Conservation (phyloP, 2,329 filamentous ascomycete genomes). For the Epichloe sp. region DNA sequence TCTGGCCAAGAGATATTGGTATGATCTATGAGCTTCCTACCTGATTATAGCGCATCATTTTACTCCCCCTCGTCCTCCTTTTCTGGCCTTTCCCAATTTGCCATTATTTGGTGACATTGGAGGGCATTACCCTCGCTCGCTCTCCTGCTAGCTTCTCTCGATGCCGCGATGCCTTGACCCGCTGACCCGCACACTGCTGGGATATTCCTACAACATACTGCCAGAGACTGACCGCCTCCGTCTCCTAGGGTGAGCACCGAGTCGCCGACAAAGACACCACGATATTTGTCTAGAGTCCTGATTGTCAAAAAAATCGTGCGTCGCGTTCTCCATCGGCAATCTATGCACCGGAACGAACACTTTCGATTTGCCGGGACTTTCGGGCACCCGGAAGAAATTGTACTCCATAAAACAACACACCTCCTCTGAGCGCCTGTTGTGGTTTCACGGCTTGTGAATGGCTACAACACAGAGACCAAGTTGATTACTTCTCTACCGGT, state of each 20-base stretch:
- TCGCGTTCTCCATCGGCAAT: not conserved
- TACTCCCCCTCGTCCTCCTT: too few species aligned
- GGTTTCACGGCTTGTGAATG: constrained; percentile 1
- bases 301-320: not conserved
- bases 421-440: not conserved
- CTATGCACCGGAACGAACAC: not conserved
- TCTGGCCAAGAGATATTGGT: not conserved
- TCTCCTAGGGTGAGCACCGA: not conserved
- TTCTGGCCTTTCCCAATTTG: not conserved
- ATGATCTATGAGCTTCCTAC: not conserved
- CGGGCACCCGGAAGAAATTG: not conserved
- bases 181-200: not conserved
- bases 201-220: not conserved
- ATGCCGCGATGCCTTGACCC: not conserved
- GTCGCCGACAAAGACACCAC: not conserved
- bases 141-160: not conserved
- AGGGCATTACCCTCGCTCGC: not conserved
- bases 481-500: not conserved
- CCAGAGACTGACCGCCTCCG: not conserved
- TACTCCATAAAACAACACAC: not conserved
- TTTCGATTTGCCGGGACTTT: not conserved
- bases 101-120: not conserved
- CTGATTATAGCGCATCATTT: too few species aligned
- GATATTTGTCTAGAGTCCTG: not conserved
- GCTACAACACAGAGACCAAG: not conserved